Conservation (phyloP, 177 flowering plant genomes). For the Telopea speciosissima region DNA sequence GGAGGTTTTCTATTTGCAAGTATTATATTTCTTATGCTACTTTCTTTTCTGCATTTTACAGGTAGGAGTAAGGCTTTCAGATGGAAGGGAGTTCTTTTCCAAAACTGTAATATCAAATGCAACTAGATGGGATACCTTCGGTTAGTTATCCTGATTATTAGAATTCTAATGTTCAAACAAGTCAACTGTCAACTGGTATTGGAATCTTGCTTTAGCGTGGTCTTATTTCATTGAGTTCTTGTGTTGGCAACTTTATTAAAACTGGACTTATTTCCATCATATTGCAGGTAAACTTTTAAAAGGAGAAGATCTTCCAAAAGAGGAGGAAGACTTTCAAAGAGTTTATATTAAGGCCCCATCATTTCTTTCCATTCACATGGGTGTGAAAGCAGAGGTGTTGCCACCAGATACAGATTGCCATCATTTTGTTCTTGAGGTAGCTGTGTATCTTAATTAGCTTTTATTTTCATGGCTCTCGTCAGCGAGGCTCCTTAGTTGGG, state of each 20-base stretch:
- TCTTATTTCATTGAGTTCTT: not conserved
- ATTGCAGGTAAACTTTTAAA: constrained; percentile 72
- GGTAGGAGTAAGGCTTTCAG: constrained; percentile 90
- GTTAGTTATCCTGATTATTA: constrained; percentile 35
- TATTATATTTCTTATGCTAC: constrained; percentile 2
- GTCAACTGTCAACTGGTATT: not conserved
- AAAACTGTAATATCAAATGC: constrained; percentile 92
- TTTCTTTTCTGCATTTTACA: constrained; percentile 22
- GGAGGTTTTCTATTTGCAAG: too few species aligned
- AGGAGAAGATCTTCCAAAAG: constrained; percentile 69
- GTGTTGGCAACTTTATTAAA: not conserved
- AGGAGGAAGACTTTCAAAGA: constrained; percentile 80
- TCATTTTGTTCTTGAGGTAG: constrained; percentile 94
- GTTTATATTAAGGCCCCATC: constrained; percentile 94
- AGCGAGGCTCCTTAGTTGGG: not conserved
- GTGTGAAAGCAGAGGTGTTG: constrained; percentile 77
- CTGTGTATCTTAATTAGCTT: constrained; percentile 6
- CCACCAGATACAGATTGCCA: constrained; percentile 96
- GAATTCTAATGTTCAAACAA: not conserved
- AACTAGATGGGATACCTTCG: constrained; percentile 99
- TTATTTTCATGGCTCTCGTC: constrained; percentile 1
- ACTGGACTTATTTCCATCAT: not conserved
- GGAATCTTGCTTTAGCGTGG: not conserved
- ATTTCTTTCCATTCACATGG: constrained; percentile 97
- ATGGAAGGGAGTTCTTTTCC: constrained; percentile 79